Evolutionary conservation across 768 basidiomycete genomes (phyloP), one percentile per base, ranked within the genome.

Genomic region (Cantharellus anzutake): DNA sequence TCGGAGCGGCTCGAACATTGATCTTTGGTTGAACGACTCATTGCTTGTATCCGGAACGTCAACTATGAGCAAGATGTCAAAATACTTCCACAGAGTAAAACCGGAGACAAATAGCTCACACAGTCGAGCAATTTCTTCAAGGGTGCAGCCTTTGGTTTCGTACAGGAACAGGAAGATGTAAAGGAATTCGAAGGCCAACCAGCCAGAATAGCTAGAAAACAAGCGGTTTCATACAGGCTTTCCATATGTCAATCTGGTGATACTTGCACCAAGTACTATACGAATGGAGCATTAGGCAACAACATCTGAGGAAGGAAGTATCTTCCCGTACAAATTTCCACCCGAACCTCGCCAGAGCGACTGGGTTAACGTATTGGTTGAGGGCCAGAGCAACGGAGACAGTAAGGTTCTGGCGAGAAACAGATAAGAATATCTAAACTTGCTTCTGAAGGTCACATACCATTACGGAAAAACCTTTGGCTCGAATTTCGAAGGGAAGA

Each of bases 281-380:
- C 11, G 14, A 34, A 34, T 51, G n/a, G 7, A 40, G 51, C 44
- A 41, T 37, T 16, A 20, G 55, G 44, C 41, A 35, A 2, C 16
- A 4, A 34, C 57, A 52, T 34, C 1, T 35, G 34, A 58, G 57
- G 37, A 57, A 62, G 52, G 63, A 29, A 11, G 44, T 11, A 29
- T 48, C 11, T 35, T 41, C 4, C 65, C 71, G 57, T 59, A 73
- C 71, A 57, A 71, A 72, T 67, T 69, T 69, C 75, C 76, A 73
- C 4, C 72, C 72, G 3, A 80, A 63, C 0, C 67, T 67, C 3
- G 73, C 70, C 34, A 89, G 71, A 1, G 86, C 86, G 73, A 81
- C 79, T 4, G 86, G 84, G 64, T 88, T 88, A 55, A 86, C 78
- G 59, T 86, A 84, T 66, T 84, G 83, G 65, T 84, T 89, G 70